A percentile compares a stretch with the other conserved stretches of the same genome.
phyloP scores from a whole-genome alignment of 1,284 basidiomycete species.

The Ceratobasidium sp. region DNA sequence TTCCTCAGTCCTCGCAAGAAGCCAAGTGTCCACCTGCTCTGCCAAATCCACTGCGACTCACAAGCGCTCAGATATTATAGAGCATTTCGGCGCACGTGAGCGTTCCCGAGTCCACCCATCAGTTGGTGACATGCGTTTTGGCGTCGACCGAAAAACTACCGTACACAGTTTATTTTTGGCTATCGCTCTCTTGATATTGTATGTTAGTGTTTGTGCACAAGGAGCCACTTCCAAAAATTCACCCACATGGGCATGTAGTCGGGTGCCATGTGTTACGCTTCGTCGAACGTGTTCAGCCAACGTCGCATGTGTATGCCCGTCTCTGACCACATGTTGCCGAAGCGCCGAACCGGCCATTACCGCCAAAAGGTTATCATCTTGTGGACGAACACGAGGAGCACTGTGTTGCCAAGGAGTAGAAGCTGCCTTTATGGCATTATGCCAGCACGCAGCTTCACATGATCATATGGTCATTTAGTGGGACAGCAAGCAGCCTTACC shows the following conservation, averaged over 20 bases:
- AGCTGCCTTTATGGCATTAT: background rate
- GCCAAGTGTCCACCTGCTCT: background rate
- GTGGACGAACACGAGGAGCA: background rate
- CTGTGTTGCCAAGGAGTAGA: slow-evolving; percentile 8
- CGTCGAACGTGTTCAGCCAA: background rate
- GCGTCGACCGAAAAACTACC: background rate
- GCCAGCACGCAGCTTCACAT: background rate
- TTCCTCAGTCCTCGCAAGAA: background rate
- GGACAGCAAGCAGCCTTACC: background rate
- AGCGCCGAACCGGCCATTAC: background rate
- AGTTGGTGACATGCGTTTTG: no score
- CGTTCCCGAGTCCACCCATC: no score
- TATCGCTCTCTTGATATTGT: background rate
- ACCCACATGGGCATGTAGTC: slow-evolving; percentile 7
- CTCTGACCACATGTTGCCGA: background rate
- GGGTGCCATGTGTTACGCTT: background rate
- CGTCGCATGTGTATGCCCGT: background rate
- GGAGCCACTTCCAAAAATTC: background rate
- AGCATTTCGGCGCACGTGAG: no score
- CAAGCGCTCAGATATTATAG: no score
- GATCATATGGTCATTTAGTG: background rate
- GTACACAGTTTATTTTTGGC: slow-evolving; percentile 9
- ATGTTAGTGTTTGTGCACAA: background rate
- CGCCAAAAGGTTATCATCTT: background rate
- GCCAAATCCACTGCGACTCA: no score